A percentile compares a stretch with the other conserved stretches of the same genome.
These are phyloP conservation scores for Amphibolis antarctica DNA, from an alignment of 106 monocot genomes.

Conservation along the genomic window DNA sequence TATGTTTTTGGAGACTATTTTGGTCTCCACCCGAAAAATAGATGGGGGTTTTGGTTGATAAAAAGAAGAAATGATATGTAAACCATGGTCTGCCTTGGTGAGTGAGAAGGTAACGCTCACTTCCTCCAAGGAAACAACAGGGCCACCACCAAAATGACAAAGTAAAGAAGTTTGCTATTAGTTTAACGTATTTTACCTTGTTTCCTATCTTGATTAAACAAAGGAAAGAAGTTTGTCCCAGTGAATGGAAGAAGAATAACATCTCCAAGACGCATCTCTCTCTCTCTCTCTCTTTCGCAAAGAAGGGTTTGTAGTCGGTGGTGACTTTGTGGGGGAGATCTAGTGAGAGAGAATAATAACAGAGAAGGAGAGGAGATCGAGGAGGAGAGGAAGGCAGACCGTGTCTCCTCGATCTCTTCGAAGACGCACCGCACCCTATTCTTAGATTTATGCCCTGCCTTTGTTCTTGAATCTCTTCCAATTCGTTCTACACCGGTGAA, in stretches of 20 bases:
- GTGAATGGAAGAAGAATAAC: constrained; percentile 3
- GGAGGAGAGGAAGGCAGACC: neutral
- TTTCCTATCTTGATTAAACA: too few relatives aligned
- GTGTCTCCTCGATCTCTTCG: constrained; percentile 8
- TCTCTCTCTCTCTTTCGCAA: constrained; percentile 8
- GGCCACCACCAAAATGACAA: too few relatives aligned
- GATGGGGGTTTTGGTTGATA: too few relatives aligned
- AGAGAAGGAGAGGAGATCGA: neutral
- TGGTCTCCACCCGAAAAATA: too few relatives aligned
- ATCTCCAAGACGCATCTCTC: constrained; percentile 1
- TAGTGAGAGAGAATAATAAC: constrained; percentile 5
- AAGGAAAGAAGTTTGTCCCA: neutral
- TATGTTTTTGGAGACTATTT: too few relatives aligned
- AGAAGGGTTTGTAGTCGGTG: neutral
- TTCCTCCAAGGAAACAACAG: too few relatives aligned
- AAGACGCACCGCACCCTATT: constrained; percentile 37
- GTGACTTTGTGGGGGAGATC: constrained; percentile 3
- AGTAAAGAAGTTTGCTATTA: too few relatives aligned
- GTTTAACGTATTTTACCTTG: too few relatives aligned
- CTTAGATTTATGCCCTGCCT: constrained; percentile 31
- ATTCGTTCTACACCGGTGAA: constrained; percentile 28
- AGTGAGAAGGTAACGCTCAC: too few relatives aligned
- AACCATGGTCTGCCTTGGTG: too few relatives aligned
- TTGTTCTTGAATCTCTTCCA: constrained; percentile 61
- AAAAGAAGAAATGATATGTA: too few relatives aligned